Base-by-base conservation (phyloP, 306 rosid genomes). In the Vigna hirtella region DNA sequence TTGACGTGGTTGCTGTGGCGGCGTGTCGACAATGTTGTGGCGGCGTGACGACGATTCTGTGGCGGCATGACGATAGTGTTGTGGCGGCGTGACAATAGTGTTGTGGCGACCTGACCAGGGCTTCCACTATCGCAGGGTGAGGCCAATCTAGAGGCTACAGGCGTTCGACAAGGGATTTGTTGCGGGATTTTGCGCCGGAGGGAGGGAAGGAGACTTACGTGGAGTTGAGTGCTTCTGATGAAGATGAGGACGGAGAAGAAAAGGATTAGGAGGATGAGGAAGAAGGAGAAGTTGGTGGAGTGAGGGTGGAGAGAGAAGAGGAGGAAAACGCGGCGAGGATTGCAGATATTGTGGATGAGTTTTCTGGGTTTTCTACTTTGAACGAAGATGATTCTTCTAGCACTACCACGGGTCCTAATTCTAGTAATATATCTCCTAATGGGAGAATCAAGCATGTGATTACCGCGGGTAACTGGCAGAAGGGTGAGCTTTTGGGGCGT, bases 81-180 rank as follows among this genome's bases (percentile, higher is more conserved):
- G 20, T 2, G 76, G 80, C 59, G 84, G 81, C 9, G 73, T 18
- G 20, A 18, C 20, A 0, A 18, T 18, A 0, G 20, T 18, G 0
- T 0, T 18, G 20, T 18, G 20, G 20, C 20, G 20, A 0, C 20
- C 20, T 18, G 76, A 2, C 96, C 97, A 3, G 78, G 85, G 26
- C 75, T 82, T 82, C 20, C 20, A 18, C 0, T 18, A 18, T 18
- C 20, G 20, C 0, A 18, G 20, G 20, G 20, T 0, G 20, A 18
- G 20, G 20, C 20, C 20, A 18, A 18, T 18, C 20, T 0, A 18
- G 20, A 0, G 20, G 20, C 20, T 18, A 0, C 0, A 86, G 84
- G 53, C 15, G 81, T 76, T 92, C 96, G 11, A 90, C 97, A 61
- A 87, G 96, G 97, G 97, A 93, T 72, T 18, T 90, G 49, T 36